phyloP scores from a whole-genome alignment of 768 basidiomycete species.

The Mrakia frigida region DNA sequence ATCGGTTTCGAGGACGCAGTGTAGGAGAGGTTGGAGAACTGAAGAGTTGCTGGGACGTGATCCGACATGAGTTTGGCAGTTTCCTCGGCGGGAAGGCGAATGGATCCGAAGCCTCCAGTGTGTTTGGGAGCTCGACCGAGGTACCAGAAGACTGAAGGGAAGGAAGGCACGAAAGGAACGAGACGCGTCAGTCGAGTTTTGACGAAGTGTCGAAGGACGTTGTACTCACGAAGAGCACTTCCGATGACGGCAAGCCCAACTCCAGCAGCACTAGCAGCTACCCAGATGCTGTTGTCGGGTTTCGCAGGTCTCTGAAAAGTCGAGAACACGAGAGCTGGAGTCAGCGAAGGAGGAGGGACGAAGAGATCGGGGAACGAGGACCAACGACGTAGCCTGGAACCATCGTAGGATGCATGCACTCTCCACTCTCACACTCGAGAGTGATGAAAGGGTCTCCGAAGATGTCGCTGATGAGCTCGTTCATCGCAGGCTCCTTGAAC shows the following conservation, averaged over 20 bases:
- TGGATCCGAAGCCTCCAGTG: conserved; percentile 50
- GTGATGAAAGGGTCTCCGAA: conserved; percentile 91
- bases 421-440: conserved; percentile 77
- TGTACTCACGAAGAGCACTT: conserved; percentile 19
- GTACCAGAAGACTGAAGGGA: conserved; percentile 71
- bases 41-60: conserved; percentile 88
- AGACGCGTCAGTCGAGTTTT: not conserved
- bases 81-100: conserved; percentile 66
- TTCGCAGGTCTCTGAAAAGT: conserved; percentile 60
- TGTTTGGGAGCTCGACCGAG: conserved; percentile 66
- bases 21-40: conserved; percentile 82
- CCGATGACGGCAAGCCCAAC: conserved; percentile 67
- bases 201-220: not conserved
- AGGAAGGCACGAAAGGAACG: conserved; percentile 18
- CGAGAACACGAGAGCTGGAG: not conserved
- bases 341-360: too few species aligned
- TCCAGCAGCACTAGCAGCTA: conserved; percentile 75
- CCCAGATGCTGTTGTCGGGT: conserved; percentile 74
- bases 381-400: conserved; percentile 85
- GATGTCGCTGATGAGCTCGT: conserved; percentile 82
- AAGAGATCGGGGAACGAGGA: too few species aligned
- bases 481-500: conserved; percentile 97
- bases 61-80: conserved; percentile 82
- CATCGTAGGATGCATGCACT: conserved; percentile 87
- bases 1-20: conserved; percentile 61